A percentile compares a stretch with the other conserved stretches of the same genome.
Evolutionary conservation across 1,284 basidiomycete genomes (phyloP).

Genomic region (Cryptococcus sp.): DNA sequence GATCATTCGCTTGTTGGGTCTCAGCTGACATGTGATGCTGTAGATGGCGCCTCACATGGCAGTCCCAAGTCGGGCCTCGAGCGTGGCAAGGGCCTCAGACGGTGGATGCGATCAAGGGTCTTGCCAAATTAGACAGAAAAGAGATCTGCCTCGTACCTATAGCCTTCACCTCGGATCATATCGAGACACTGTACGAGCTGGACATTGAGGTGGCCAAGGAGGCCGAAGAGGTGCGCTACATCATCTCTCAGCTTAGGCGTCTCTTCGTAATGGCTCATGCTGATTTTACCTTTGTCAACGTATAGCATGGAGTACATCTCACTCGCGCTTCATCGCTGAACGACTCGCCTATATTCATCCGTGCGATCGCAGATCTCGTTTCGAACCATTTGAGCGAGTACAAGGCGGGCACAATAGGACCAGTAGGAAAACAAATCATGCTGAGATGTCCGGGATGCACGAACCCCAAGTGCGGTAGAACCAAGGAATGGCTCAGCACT

Average conservation of each 20-base stretch:
- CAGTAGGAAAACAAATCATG: conserved; percentile 75
- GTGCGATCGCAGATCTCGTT: conserved; percentile 92
- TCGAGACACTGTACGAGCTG: conserved; percentile 96
- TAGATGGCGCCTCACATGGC: conserved; percentile 92
- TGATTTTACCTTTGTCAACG: not conserved
- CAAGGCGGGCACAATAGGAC: conserved; percentile 55
- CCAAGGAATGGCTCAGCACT: conserved; percentile 81
- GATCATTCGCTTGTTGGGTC: not conserved
- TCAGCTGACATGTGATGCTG: conserved; percentile 5
- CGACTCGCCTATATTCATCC: conserved; percentile 94
- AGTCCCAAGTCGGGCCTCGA: conserved; percentile 94
- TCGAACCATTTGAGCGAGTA: conserved; percentile 75
- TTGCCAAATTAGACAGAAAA: conserved; percentile 84
- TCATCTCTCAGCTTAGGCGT: not conserved
- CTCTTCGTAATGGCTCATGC: not conserved
- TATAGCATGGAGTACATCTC: conserved; percentile 84
- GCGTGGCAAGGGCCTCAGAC: conserved; percentile 99
- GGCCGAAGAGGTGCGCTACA: conserved; percentile 73
- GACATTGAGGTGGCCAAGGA: conserved; percentile 93
- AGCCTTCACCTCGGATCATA: conserved; percentile 98
- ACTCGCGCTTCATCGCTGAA: conserved; percentile 94
- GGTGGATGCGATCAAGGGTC: conserved; percentile 84
- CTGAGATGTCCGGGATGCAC: conserved; percentile 92
- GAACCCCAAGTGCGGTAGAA: conserved; percentile 79
- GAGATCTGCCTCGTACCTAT: conserved; percentile 89